Percentiles rank a stretch among this genome's conserved stretches.
These are phyloP conservation scores for Pseudogymnoascus sp. DNA, from an alignment of 2,329 filamentous ascomycete genomes.

Conservation along the genomic window DNA sequence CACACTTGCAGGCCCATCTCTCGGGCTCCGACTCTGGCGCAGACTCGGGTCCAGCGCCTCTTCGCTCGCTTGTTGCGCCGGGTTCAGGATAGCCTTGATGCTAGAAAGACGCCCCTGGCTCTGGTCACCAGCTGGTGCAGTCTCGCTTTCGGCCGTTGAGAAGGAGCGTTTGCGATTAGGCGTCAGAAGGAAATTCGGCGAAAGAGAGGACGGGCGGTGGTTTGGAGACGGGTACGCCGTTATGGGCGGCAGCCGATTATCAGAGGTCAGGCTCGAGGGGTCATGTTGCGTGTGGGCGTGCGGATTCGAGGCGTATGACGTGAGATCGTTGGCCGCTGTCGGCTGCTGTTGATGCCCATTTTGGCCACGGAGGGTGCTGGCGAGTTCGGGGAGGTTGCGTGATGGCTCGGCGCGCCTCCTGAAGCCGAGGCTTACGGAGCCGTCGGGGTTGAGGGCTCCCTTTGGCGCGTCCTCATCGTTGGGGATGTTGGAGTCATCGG, in stretches of 20 bases:
- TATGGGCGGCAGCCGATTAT: slow-evolving; percentile 51
- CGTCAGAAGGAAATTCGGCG: slow-evolving; percentile 53
- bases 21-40: slow-evolving; percentile 12
- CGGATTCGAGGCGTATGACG: slow-evolving; percentile 35
- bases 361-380: slow-evolving; percentile 17
- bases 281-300: slow-evolving; percentile 18
- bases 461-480: slow-evolving; percentile 26
- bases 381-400: slow-evolving; percentile 25
- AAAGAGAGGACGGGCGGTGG: slow-evolving; percentile 51
- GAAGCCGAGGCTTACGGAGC: slow-evolving; percentile 56
- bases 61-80: slow-evolving; percentile 27
- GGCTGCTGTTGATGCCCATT: slow-evolving; percentile 31
- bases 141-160: slow-evolving; percentile 48
- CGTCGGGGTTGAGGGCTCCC: slow-evolving; percentile 55
- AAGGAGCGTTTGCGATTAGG: slow-evolving; percentile 61
- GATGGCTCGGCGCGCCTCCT: slow-evolving; percentile 36
- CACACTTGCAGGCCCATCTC: background rate
- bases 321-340: slow-evolving; percentile 40
- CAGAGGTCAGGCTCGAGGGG: slow-evolving; percentile 43
- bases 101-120: slow-evolving; percentile 60
- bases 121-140: slow-evolving; percentile 33
- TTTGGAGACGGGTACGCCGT: slow-evolving; percentile 27
- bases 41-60: slow-evolving; percentile 12
- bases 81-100: slow-evolving; percentile 70
- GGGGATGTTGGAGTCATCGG: slow-evolving; percentile 18